Evolutionary conservation across 345 rosid species (phyloP).

Genomic region (Ceriops zippeliana): DNA sequence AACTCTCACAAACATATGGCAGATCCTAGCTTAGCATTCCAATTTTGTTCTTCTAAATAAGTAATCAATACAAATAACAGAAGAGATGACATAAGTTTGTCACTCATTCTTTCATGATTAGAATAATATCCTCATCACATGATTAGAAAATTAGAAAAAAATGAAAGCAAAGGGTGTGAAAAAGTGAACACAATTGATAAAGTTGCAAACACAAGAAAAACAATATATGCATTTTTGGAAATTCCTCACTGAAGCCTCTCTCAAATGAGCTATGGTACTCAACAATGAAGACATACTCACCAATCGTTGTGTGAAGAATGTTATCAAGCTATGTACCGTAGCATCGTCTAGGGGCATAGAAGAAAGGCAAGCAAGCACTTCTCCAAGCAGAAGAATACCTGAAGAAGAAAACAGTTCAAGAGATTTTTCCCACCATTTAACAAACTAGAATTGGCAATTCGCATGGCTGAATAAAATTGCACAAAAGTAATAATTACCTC

Average conservation of each 20-base stretch:
- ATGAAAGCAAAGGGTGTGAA: neutral
- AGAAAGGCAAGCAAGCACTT: constrained; percentile 48
- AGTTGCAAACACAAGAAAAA: neutral
- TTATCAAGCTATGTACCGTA: constrained; percentile 52
- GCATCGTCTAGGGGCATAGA: constrained; percentile 57
- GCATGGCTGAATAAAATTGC: neutral
- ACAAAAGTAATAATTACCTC: constrained; percentile 43
- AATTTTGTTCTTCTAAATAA: too few relatives aligned
- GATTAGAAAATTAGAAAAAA: neutral
- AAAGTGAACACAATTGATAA: neutral
- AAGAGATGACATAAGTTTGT: too few relatives aligned
- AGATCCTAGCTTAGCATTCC: too few relatives aligned
- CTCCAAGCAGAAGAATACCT: constrained; percentile 86
- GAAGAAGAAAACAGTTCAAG: constrained; percentile 4
- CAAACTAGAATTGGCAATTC: neutral
- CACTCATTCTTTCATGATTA: too few relatives aligned
- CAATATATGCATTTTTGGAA: neutral
- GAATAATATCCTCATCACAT: neutral
- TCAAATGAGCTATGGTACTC: neutral
- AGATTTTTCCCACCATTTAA: neutral
- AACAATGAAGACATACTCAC: constrained; percentile 44
- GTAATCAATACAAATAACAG: too few relatives aligned
- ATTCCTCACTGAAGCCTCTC: neutral
- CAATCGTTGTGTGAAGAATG: constrained; percentile 70
- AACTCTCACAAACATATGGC: too few relatives aligned